Evolutionary conservation across 208 protist genomes (phyloP).

Genomic region (Herpetomonas samuelpessoai): DNA sequence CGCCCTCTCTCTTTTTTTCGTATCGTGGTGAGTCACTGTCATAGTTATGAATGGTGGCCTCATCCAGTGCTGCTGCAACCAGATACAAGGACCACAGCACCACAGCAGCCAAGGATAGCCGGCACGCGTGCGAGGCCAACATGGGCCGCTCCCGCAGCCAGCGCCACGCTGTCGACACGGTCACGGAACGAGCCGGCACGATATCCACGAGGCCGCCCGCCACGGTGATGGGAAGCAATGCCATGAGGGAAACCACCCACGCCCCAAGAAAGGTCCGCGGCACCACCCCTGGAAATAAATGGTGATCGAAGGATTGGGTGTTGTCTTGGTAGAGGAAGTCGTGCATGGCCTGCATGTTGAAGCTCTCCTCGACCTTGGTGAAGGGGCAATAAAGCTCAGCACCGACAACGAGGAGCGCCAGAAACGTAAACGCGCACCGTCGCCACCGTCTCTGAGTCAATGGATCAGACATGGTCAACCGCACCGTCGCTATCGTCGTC

Average conservation of each 20-base stretch:
- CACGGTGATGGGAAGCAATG: constrained; percentile 17
- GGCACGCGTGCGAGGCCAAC: constrained; percentile 28
- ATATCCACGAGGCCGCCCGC: neutral
- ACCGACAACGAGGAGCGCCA: constrained; percentile 16
- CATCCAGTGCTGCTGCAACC: neutral
- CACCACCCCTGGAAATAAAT: constrained; percentile 91
- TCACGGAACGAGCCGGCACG: neutral
- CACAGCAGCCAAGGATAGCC: neutral
- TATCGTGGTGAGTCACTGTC: too few relatives aligned
- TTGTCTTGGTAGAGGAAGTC: constrained; percentile 76
- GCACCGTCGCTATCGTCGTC: too few relatives aligned
- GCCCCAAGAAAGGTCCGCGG: constrained; percentile 90
- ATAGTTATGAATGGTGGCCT: too few relatives aligned
- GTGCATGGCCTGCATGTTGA: constrained; percentile 94
- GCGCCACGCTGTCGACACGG: neutral
- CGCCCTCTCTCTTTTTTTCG: too few relatives aligned
- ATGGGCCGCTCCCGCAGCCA: constrained; percentile 9
- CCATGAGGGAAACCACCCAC: constrained; percentile 37
- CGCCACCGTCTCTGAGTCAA: too few relatives aligned
- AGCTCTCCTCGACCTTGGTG: constrained; percentile 96
- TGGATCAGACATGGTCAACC: too few relatives aligned
- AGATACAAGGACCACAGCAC: neutral
- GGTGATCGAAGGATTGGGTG: constrained; percentile 84
- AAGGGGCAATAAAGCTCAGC: constrained; percentile 51
- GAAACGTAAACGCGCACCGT: neutral